Percentiles rank a stretch among this genome's conserved stretches.
These are phyloP conservation scores for Dactylellina drechsleri DNA, from an alignment of 2,329 filamentous ascomycete genomes.

Conservation along the genomic window DNA sequence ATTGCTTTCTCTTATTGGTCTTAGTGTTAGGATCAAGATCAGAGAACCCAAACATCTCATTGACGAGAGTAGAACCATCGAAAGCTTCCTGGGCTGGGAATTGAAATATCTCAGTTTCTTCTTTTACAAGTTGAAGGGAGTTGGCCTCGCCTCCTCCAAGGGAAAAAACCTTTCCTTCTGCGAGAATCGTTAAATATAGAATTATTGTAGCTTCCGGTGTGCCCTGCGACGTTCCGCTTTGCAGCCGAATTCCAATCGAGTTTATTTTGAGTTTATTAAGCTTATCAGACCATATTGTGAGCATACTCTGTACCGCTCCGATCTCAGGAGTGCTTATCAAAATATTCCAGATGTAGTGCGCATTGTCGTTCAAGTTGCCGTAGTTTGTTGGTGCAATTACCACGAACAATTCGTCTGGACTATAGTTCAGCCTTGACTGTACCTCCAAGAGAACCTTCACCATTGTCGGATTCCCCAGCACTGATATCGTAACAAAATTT, in stretches of 20 bases:
- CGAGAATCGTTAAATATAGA: too few relatives aligned
- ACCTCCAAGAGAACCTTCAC: too few relatives aligned
- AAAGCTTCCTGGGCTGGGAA: background rate
- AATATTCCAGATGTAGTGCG: background rate
- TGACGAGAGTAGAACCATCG: background rate
- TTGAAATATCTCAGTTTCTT: background rate
- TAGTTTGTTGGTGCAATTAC: background rate
- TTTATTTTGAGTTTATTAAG: background rate
- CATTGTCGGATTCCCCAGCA: too few relatives aligned
- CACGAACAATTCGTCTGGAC: background rate
- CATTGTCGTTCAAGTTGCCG: too few relatives aligned
- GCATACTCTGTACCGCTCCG: constrained; percentile 6
- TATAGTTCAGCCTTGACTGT: too few relatives aligned
- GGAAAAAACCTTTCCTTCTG: too few relatives aligned
- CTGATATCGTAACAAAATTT: too few relatives aligned
- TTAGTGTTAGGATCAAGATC: background rate
- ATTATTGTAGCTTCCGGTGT: too few relatives aligned
- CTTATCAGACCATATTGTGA: background rate
- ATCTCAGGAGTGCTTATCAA: constrained; percentile 31
- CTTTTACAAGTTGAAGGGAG: too few relatives aligned
- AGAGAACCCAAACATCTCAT: background rate
- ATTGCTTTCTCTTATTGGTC: background rate
- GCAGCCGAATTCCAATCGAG: background rate
- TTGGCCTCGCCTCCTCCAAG: too few relatives aligned
- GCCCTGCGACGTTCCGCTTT: background rate